Conservation (phyloP, 2,329 filamentous ascomycete species). For the Fusarium fracticaudum region DNA sequence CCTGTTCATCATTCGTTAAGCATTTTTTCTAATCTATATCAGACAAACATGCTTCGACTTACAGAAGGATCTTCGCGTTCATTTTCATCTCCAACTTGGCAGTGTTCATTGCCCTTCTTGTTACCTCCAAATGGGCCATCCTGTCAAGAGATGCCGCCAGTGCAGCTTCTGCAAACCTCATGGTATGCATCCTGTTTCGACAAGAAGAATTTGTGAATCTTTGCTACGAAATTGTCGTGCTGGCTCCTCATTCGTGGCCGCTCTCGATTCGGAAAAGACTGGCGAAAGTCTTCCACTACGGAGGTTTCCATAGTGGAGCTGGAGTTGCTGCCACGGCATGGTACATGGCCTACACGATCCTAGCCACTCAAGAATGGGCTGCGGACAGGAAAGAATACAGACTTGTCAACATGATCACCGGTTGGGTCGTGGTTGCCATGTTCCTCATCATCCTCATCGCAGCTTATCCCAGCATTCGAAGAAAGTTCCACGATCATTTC, state of each 20-base stretch:
- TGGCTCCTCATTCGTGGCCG: constrained; percentile 12
- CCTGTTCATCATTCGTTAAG: accelerated
- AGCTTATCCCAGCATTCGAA: constrained; percentile 2
- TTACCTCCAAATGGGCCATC: not conserved
- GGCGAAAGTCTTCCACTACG: constrained; percentile 16
- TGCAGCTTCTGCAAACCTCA: constrained; percentile 17
- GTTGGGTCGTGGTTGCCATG: constrained; percentile 10
- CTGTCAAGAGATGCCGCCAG: constrained; percentile 9
- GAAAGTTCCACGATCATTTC: constrained; percentile 17
- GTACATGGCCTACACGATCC: constrained; percentile 7
- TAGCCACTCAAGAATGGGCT: constrained; percentile 5
- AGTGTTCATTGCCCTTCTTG: not conserved
- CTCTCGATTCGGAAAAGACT: not conserved
- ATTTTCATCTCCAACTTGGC: constrained; percentile 1
- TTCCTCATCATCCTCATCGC: constrained; percentile 8
- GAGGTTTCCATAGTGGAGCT: constrained; percentile 15
- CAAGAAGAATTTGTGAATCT: constrained; percentile 18
- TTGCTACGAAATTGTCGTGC: constrained; percentile 11
- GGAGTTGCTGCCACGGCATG: constrained; percentile 8
- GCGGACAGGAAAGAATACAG: not conserved
- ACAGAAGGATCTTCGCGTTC: not conserved
- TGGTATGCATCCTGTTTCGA: constrained; percentile 14
- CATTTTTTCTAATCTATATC: accelerated
- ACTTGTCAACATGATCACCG: constrained; percentile 10
- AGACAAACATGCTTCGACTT: constrained; percentile 7